Base-by-base conservation (phyloP, 495 filamentous ascomycete genomes). In the Aspergillus heteromorphus region DNA sequence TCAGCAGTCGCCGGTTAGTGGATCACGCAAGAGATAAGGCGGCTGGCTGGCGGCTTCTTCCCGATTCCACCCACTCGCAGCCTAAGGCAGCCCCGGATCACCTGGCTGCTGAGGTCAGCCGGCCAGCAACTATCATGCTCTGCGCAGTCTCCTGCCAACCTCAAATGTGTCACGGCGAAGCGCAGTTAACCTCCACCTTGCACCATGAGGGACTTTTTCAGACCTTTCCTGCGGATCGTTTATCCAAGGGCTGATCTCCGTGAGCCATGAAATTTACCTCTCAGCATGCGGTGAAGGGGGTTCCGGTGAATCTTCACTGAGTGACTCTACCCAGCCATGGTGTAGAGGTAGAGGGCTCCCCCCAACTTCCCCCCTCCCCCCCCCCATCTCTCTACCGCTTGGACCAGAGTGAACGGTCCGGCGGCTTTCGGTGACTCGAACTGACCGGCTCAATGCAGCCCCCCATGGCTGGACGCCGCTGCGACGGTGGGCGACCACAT, bases 81-180 rank as follows among this genome's bases (percentile, higher is more conserved):
- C 17, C 16, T 40, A 4, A 38, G 34, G 34, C 34, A 38, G 34
- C 16, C 13, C 47, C 27, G 45, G 43, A 57, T 64, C 57, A 60
- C 52, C 57, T 60, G 61, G 4, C 25, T 51, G 53, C 18, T 64
- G 56, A 64, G 29, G 50, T 64, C 61, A 64, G 40, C n/a, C 6
- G 36, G 18, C 20, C 25, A 54, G 30, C 54, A 48, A 56, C 53
- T 49, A 56, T 56, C 54, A 25, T 57, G 49, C 48, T 57, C 51
- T 56, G 51, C 55, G 47, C 54, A 49, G 13, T 51, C 43, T 53
- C 53, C 50, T 53, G 29, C 40, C 45, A 49, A 55, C 51, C 50
- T 49, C 49, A 48, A 51, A 20, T 48, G 45, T 47, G 49, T 23
- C 48, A 41, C 20, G 36, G 30, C 40, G 31, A 40, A 45, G 38